Conservation (phyloP, 1,139 yeast genomes). For the Blastobotrys arbuscula region DNA sequence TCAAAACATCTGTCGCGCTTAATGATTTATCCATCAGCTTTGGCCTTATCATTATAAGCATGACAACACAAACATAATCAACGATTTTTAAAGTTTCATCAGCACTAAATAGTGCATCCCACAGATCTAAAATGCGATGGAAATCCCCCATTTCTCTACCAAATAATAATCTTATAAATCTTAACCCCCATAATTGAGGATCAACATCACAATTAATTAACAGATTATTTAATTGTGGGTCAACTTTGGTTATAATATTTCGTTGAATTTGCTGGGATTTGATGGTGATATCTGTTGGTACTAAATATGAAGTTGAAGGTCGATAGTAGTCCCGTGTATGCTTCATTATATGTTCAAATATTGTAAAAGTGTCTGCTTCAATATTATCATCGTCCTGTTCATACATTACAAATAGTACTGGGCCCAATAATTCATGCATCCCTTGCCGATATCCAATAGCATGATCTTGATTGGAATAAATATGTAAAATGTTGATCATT, state of each 20-base stretch:
- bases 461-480: slow-evolving; percentile 48
- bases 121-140: slow-evolving; percentile 27
- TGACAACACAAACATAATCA: slow-evolving; percentile 33
- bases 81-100: slow-evolving; percentile 25
- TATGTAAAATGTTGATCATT: slow-evolving; percentile 44
- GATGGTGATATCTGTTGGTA: slow-evolving; percentile 28
- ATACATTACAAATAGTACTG: slow-evolving; percentile 34
- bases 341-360: slow-evolving; percentile 33
- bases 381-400: slow-evolving; percentile 18
- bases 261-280: slow-evolving; percentile 33
- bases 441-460: slow-evolving; percentile 57
- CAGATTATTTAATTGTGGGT: slow-evolving; percentile 30
- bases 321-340: slow-evolving; percentile 31
- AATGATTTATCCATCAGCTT: slow-evolving; percentile 24
- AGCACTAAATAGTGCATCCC: slow-evolving; percentile 39
- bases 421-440: slow-evolving; percentile 54
- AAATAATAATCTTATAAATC: slow-evolving; percentile 49
- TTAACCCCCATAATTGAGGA: slow-evolving; percentile 56
- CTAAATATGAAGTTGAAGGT: slow-evolving; percentile 17
- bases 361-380: slow-evolving; percentile 21
- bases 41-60: slow-evolving; percentile 31
- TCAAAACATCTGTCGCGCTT: slow-evolving; percentile 31
- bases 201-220: slow-evolving; percentile 45
- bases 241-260: slow-evolving; percentile 36
- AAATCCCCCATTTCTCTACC: slow-evolving; percentile 43